A percentile compares a stretch with the other conserved stretches of the same genome.
Conservation (phyloP, 1,284 basidiomycete genomes). For the Rhodotorula mucilaginosa region DNA sequence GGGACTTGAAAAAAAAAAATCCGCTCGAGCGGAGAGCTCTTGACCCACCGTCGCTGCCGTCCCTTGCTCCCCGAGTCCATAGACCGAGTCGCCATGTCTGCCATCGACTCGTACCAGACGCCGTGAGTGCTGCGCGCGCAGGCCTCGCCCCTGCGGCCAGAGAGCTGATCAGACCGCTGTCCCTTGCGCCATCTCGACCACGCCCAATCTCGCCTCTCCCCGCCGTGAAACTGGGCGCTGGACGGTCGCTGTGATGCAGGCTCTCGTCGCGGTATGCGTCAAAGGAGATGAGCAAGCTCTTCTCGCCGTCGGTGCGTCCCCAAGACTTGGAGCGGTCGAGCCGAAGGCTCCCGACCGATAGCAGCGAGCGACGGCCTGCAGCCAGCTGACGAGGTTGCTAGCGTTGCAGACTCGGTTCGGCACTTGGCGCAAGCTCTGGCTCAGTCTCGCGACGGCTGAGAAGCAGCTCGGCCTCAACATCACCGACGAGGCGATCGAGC, state of each 20-base stretch:
- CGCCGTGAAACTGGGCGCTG: background rate
- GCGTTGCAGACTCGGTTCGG: slow-evolving; percentile 77
- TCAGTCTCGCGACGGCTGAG: slow-evolving; percentile 93
- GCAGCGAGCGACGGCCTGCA: background rate
- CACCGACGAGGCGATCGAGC: slow-evolving; percentile 81
- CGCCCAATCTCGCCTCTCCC: too few species aligned
- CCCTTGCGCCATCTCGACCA: background rate
- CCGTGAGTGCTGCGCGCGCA: slow-evolving; percentile 33
- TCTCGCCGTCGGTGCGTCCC: slow-evolving; percentile 72
- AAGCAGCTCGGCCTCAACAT: slow-evolving; percentile 92
- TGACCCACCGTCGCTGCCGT: background rate
- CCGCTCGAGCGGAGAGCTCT: background rate
- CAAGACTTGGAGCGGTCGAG: background rate
- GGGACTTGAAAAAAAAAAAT: background rate
- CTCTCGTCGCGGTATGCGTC: slow-evolving; percentile 87
- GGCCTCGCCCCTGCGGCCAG: background rate
- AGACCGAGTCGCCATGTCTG: slow-evolving; percentile 11
- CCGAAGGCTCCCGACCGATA: too few species aligned
- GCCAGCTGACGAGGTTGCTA: background rate
- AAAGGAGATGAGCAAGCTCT: slow-evolving; percentile 96
- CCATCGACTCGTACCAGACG: slow-evolving; percentile 44
- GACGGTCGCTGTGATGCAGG: slow-evolving; percentile 9
- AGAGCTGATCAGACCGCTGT: background rate
- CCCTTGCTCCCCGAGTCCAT: background rate
- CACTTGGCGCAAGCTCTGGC: slow-evolving; percentile 96